Percentiles rank a stretch among this genome's conserved stretches.
These are phyloP conservation scores for Heliocybe sulcata DNA, from an alignment of 1,284 basidiomycete species.

Conservation along the genomic window DNA sequence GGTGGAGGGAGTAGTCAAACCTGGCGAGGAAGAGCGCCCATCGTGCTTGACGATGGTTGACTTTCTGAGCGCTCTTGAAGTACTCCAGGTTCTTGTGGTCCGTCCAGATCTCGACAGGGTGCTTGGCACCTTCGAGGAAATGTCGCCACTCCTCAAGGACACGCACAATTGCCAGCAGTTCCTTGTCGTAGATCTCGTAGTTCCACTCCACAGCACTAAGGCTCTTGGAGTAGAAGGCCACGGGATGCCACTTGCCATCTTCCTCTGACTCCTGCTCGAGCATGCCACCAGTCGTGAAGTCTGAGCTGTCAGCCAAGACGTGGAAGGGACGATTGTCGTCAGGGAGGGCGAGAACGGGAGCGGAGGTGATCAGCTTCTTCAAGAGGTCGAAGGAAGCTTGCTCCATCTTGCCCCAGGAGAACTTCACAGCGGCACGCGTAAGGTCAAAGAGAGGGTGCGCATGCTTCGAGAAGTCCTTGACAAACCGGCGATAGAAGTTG, in stretches of 20 bases:
- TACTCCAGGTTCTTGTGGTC: constrained; percentile 39
- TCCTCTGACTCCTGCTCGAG: constrained; percentile 11
- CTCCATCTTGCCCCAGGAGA: constrained; percentile 11
- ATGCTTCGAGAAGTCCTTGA: constrained; percentile 27
- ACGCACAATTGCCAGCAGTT: constrained; percentile 31
- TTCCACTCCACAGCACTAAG: constrained; percentile 21
- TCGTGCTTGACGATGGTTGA: constrained; percentile 30
- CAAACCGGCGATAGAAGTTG: constrained; percentile 37
- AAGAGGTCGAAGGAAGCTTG: constrained; percentile 21
- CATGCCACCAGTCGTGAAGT: constrained; percentile 11
- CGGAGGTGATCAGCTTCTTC: constrained; percentile 17
- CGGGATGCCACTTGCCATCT: constrained; percentile 13
- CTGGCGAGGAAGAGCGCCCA: constrained; percentile 29
- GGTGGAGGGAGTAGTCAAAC: constrained; percentile 28
- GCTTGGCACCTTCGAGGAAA: constrained; percentile 22
- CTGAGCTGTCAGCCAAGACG: constrained; percentile 15
- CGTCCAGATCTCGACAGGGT: constrained; percentile 21
- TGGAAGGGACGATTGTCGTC: constrained; percentile 6
- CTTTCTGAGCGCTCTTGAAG: constrained; percentile 24
- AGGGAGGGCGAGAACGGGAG: constrained; percentile 13
- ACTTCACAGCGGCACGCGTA: constrained; percentile 16
- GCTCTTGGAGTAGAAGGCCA: constrained; percentile 20
- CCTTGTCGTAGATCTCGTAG: constrained; percentile 27
- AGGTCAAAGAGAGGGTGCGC: constrained; percentile 21
- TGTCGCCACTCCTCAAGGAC: constrained; percentile 31